These are phyloP conservation scores for Acanthochlamys bracteata DNA, from an alignment of 106 monocot species.

Conservation along the genomic window DNA sequence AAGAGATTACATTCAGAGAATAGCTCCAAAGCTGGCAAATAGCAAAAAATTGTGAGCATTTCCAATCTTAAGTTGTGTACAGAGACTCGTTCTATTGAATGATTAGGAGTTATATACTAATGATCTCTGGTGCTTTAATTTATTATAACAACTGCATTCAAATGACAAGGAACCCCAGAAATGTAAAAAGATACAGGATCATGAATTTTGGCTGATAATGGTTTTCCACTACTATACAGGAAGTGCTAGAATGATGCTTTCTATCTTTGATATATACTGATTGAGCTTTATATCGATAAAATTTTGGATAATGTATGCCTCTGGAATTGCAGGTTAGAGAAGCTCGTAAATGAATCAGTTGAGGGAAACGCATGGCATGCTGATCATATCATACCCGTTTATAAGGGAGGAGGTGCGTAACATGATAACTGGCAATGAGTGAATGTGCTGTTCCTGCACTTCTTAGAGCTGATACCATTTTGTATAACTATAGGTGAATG, in stretches of 20 bases:
- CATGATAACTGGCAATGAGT: not conserved
- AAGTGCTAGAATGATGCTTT: no score
- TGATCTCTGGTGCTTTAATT: no score
- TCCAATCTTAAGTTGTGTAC: not conserved
- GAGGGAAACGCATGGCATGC: slow-evolving; percentile 99
- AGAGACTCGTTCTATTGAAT: not conserved
- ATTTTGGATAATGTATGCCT: no score
- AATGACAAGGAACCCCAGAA: no score
- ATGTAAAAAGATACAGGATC: no score
- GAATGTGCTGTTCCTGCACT: not conserved
- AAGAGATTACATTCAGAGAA: slow-evolving; percentile 36
- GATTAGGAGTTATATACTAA: no score
- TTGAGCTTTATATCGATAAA: no score
- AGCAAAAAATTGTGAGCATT: slow-evolving; percentile 61
- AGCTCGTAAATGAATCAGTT: slow-evolving; percentile 62
- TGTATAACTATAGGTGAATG: slow-evolving; percentile 65
- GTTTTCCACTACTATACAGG: no score
- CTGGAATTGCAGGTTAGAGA: slow-evolving; percentile 47
- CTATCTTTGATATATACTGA: no score
- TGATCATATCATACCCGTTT: slow-evolving; percentile 87
- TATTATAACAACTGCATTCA: no score
- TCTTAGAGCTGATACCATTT: slow-evolving; percentile 4
- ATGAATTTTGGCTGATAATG: no score
- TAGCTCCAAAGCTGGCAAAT: slow-evolving; percentile 69
- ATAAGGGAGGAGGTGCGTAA: slow-evolving; percentile 83